phyloP scores from a whole-genome alignment of 768 basidiomycete species.

The Trametes coccinea region DNA sequence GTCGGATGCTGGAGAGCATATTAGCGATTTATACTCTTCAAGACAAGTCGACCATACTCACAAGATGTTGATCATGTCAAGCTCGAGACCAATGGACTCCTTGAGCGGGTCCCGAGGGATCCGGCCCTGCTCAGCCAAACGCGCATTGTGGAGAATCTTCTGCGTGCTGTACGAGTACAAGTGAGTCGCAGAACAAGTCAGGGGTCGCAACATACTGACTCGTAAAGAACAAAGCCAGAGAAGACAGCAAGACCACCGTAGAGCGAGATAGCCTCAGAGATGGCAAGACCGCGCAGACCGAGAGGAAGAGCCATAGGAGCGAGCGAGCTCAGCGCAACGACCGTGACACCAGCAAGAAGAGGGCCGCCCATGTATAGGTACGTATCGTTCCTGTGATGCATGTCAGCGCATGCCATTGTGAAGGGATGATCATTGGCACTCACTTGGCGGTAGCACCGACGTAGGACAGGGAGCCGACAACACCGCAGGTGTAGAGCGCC shows the following conservation, averaged over 20 bases:
- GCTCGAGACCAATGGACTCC: conserved; percentile 75
- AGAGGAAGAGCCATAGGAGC: conserved; percentile 90
- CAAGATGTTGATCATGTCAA: conserved; percentile 93
- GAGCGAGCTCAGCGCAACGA: conserved; percentile 82
- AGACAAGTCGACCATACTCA: conserved; percentile 36
- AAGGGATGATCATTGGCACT: conserved; percentile 16
- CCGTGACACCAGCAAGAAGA: conserved; percentile 84
- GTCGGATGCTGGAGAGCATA: conserved; percentile 55
- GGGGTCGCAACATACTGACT: conserved; percentile 46
- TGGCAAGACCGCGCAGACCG: conserved; percentile 72
- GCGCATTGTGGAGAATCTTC: conserved; percentile 77
- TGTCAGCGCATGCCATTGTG: too few relatives aligned
- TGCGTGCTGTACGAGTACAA: conserved; percentile 58
- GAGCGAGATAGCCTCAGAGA: conserved; percentile 75
- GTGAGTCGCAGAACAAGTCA: conserved; percentile 11
- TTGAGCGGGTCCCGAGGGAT: conserved; percentile 73
- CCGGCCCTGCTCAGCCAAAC: conserved; percentile 66
- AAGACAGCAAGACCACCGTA: conserved; percentile 92
- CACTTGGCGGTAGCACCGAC: conserved; percentile 86
- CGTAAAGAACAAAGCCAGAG: conserved; percentile 82
- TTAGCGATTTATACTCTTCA: neutral
- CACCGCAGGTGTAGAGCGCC: conserved; percentile 83
- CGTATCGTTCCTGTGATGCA: conserved; percentile 63
- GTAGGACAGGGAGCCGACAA: conserved; percentile 84
- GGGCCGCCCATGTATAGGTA: conserved; percentile 87